A percentile compares a stretch with the other conserved stretches of the same genome.
These are phyloP conservation scores for Fusarium pseudocircinatum DNA, from an alignment of 2,329 filamentous ascomycete species.

Conservation along the genomic window DNA sequence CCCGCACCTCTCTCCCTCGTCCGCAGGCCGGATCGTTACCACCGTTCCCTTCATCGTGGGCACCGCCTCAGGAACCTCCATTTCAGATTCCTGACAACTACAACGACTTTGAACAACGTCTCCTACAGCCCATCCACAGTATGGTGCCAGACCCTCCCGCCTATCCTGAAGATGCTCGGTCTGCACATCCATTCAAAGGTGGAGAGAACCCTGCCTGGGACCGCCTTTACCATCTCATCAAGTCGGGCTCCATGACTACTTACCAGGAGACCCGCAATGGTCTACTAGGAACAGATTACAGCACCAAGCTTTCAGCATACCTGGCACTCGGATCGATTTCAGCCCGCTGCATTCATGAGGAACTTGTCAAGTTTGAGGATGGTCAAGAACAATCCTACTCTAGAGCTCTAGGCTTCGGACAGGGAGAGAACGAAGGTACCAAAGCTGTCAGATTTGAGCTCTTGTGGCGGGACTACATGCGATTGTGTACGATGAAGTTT, in stretches of 20 bases:
- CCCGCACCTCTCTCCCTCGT: constrained; percentile 64
- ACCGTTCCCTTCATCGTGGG: constrained; percentile 54
- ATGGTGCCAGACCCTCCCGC: constrained; percentile 62
- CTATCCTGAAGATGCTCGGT: constrained; percentile 62
- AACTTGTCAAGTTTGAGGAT: constrained; percentile 75
- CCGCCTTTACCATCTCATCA: constrained; percentile 69
- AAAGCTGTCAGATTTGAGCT: constrained; percentile 76
- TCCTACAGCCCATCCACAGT: constrained; percentile 67
- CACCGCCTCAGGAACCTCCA: constrained; percentile 68
- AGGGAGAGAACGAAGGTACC: constrained; percentile 78
- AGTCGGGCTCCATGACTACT: constrained; percentile 65
- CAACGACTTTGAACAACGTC: constrained; percentile 60
- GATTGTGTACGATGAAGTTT: constrained; percentile 78
- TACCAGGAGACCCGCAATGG: constrained; percentile 80
- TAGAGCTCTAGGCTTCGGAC: constrained; percentile 65
- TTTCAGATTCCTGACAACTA: constrained; percentile 70
- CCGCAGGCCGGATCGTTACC: constrained; percentile 65
- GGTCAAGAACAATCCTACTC: constrained; percentile 58
- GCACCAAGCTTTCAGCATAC: constrained; percentile 79
- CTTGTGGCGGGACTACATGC: constrained; percentile 84
- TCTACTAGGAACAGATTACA: constrained; percentile 74
- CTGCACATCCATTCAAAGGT: constrained; percentile 73
- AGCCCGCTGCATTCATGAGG: constrained; percentile 75
- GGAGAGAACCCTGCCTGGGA: constrained; percentile 70
- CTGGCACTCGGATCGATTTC: constrained; percentile 78